phyloP scores from a whole-genome alignment of 2,329 filamentous ascomycete genomes.

The Colletotrichum sp. region DNA sequence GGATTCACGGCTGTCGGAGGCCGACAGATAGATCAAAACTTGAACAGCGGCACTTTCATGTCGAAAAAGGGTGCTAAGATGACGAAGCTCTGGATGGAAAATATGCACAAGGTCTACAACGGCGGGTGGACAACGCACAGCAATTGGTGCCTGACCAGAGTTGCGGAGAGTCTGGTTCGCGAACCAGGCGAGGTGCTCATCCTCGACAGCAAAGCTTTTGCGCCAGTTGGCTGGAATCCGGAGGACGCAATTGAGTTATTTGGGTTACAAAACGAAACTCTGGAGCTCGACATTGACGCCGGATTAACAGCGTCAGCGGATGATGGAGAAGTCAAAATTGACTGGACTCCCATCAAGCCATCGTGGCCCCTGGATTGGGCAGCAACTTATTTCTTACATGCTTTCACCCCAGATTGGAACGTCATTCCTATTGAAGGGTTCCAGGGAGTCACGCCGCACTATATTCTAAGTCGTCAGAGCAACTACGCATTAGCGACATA shows the following conservation, averaged over 20 bases:
- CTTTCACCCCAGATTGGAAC: background rate
- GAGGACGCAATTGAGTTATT: background rate
- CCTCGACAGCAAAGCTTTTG: background rate
- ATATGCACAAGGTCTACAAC: conserved; percentile 30
- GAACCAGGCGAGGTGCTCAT: background rate
- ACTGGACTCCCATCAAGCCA: background rate
- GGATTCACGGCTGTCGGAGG: background rate
- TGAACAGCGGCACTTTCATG: background rate
- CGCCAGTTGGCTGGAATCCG: background rate
- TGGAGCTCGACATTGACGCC: background rate
- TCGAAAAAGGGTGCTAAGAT: conserved; percentile 17
- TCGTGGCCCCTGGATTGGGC: background rate
- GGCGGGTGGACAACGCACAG: conserved; percentile 32
- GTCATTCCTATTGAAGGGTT: background rate
- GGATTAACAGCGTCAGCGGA: background rate
- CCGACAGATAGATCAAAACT: background rate
- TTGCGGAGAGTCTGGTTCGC: background rate
- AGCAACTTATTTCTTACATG: background rate
- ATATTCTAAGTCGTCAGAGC: background rate
- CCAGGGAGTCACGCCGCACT: background rate
- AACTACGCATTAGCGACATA: background rate
- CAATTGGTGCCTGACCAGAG: conserved; percentile 13
- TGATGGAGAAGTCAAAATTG: background rate
- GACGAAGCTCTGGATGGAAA: conserved; percentile 24
- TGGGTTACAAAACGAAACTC: background rate